Percentiles rank a stretch among this genome's conserved stretches.
Evolutionary conservation across 2,329 filamentous ascomycete genomes (phyloP).

Genomic region (Tolypocladium paradoxum): DNA sequence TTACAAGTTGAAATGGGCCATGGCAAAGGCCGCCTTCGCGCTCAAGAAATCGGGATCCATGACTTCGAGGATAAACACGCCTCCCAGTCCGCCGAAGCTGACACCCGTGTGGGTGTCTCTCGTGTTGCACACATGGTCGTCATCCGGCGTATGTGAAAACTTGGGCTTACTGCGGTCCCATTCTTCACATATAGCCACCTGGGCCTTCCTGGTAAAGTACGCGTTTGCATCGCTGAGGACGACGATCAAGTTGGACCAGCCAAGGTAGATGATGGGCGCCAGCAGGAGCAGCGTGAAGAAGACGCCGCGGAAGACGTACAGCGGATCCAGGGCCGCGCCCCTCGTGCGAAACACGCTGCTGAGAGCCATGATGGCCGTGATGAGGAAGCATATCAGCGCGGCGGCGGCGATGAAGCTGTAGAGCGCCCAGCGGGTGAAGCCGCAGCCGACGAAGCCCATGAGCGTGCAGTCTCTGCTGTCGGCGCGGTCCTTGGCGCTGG

Average conservation of each 20-base stretch:
- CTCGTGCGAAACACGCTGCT: conserved; percentile 3
- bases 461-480: not conserved
- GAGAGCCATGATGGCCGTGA: conserved; percentile 6
- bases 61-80: not conserved
- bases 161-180: not conserved
- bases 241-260: conserved; percentile 4
- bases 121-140: not conserved
- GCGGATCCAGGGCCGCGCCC: conserved; percentile 2
- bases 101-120: not conserved
- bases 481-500: not conserved
- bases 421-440: conserved; percentile 4
- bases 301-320: conserved; percentile 14
- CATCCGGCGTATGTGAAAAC: not conserved
- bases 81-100: not conserved
- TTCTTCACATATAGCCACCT: not conserved
- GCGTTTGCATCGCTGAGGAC: not conserved
- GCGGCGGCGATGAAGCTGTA: conserved; percentile 10
- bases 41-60: not conserved
- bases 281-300: conserved; percentile 11
- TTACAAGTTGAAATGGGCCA: conserved; percentile 15
- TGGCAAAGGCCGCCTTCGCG: conserved; percentile 2
- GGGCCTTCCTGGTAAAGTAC: not conserved
- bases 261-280: conserved; percentile 6
- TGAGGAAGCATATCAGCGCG: conserved; percentile 6
- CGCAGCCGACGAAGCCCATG: not conserved